Evolutionary conservation across 495 filamentous ascomycete genomes (phyloP).

Genomic region (Penicillium lagena): DNA sequence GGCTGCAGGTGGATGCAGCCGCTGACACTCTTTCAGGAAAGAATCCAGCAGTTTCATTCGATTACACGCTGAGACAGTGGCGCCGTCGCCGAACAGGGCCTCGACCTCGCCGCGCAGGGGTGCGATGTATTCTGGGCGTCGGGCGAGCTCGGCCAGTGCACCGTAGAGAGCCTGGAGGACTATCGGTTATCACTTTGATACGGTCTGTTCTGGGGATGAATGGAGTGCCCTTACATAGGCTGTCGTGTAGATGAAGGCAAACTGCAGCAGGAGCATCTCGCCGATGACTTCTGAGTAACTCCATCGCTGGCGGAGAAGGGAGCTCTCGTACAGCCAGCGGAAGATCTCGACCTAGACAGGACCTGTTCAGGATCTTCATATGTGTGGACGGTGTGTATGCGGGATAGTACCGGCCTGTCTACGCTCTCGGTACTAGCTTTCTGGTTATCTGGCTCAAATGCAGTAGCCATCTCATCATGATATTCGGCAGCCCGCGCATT

Average conservation of each 20-base stretch:
- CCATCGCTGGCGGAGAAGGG: slow-evolving; percentile 12
- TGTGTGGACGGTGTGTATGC: not conserved
- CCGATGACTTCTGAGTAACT: slow-evolving; percentile 18
- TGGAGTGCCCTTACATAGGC: slow-evolving; percentile 10
- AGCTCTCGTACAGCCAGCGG: slow-evolving; percentile 18
- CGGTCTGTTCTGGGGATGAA: too few species aligned
- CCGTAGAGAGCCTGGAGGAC: slow-evolving; percentile 14
- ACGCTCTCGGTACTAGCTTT: not conserved
- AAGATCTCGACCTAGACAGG: slow-evolving; percentile 15
- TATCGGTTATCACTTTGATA: not conserved
- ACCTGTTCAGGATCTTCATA: not conserved
- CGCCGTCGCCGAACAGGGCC: slow-evolving; percentile 4
- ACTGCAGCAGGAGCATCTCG: slow-evolving; percentile 18
- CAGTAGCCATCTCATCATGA: slow-evolving; percentile 5
- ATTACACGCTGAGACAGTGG: slow-evolving; percentile 9
- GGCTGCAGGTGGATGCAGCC: slow-evolving; percentile 19
- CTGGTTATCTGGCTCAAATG: not conserved
- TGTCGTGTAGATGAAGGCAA: slow-evolving; percentile 22
- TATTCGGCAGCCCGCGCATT: slow-evolving; percentile 17
- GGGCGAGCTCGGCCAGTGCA: slow-evolving; percentile 16
- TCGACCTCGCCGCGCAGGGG: slow-evolving; percentile 18
- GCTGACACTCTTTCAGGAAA: slow-evolving; percentile 25
- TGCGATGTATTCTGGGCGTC: slow-evolving; percentile 18
- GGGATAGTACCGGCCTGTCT: slow-evolving; percentile 6
- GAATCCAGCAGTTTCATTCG: slow-evolving; percentile 17